Evolutionary conservation across 176 grass and related monocot genomes (phyloP), one percentile per base, ranked within the genome.

Genomic region (barley (Hordeum vulgare)): DNA sequence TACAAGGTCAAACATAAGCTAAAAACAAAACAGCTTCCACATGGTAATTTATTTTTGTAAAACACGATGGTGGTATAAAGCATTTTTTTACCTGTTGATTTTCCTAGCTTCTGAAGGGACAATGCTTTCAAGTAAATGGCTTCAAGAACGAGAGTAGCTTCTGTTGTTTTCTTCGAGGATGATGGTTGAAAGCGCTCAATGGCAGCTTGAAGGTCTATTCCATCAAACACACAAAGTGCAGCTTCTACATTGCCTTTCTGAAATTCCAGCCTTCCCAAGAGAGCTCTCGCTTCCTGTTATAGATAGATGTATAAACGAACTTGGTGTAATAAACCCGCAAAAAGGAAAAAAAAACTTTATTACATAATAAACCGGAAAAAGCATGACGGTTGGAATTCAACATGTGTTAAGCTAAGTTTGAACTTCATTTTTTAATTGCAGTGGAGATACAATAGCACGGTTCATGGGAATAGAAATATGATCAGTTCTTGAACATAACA

Each of bases 41-140:
- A 79, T 7, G 9, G 2, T 35, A 45, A 31, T 20, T 51, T 20
- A 1, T 49, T 74, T 53, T 53, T 20, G 25, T 74, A 20, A 5
- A 53, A 53, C 44, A 9, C 25, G 21, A 73, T 60, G 40, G 58
- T 3, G 1, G 6, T 35, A 62, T 64, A 8, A 66, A 65, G 25
- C 34, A 72, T 26, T 44, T 54, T 65, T 85, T 87, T 93, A 95
- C 96, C 96, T 44, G 20, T 83, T 17, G 82, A 86, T 88, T 89
- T 93, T 41, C 87, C 90, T 74, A 98, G 96, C 75, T 93, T 98
- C 66, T 90, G 89, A 74, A 98, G 89, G 3, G 96, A 95, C 61
- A 98, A 61, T 73, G 96, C 87, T 88, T 98, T 98, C 78, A 95
- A 86, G 83, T 95, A 98, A 77, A 98, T 95, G 47, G 96, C 96